These are phyloP conservation scores for Lyophyllum semitale DNA, from an alignment of 768 basidiomycete genomes.

Conservation along the genomic window DNA sequence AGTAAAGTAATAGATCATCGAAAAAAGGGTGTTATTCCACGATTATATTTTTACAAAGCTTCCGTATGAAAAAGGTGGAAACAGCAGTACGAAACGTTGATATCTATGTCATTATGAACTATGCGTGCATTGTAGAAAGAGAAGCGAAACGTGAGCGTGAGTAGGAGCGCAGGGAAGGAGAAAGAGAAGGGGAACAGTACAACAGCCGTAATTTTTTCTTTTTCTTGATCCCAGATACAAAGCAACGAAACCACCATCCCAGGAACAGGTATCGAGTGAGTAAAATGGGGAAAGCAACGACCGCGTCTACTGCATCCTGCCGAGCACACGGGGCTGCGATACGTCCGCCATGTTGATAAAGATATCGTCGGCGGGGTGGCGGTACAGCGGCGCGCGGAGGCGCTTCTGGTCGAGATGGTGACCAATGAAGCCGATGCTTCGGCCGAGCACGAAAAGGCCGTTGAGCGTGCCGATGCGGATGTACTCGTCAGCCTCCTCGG, in stretches of 20 bases:
- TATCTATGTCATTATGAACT: slow-evolving; percentile 11
- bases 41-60: slow-evolving; percentile 10
- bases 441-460: slow-evolving; percentile 95
- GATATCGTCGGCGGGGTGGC: slow-evolving; percentile 94
- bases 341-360: slow-evolving; percentile 93
- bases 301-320: slow-evolving; percentile 37
- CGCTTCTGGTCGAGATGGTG: slow-evolving; percentile 97
- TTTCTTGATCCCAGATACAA: neutral
- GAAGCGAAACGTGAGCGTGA: neutral
- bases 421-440: slow-evolving; percentile 97
- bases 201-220: neutral
- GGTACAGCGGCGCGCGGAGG: slow-evolving; percentile 89
- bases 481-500: slow-evolving; percentile 97
- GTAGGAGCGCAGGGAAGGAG: neutral
- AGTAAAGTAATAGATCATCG: no score
- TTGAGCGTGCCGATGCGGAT: slow-evolving; percentile 96
- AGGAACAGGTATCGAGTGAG: neutral
- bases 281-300: neutral
- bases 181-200: neutral
- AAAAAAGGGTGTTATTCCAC: neutral
- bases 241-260: neutral
- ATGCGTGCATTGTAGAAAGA: neutral
- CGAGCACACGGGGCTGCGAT: slow-evolving; percentile 79
- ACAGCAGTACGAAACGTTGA: slow-evolving; percentile 3
- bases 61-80: neutral